phyloP scores from a whole-genome alignment of 352 stramenopile species.

The Globisporangium recalcitrans region DNA sequence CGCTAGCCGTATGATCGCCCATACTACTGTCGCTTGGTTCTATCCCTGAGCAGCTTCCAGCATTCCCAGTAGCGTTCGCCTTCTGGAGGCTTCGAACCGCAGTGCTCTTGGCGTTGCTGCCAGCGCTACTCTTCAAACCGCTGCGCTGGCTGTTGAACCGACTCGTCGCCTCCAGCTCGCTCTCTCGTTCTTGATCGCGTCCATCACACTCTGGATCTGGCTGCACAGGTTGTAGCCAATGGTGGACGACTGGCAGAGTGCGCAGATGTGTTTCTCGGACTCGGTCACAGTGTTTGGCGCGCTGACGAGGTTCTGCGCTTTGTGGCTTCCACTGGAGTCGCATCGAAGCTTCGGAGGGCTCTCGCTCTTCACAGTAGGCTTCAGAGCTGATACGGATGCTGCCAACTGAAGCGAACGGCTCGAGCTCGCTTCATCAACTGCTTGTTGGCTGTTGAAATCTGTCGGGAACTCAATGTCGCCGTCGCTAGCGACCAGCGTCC shows the following conservation, averaged over 20 bases:
- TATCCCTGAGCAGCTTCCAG: not conserved
- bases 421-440: not conserved
- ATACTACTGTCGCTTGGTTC: not conserved
- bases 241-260: conserved; percentile 50
- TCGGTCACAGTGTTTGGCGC: not conserved
- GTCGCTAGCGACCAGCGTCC: conserved; percentile 11
- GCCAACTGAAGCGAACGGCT: not conserved
- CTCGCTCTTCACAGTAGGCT: not conserved
- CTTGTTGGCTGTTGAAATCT: conserved; percentile 8
- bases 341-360: not conserved
- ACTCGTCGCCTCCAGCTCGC: conserved; percentile 11
- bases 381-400: not conserved
- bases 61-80: not conserved
- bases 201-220: conserved; percentile 52
- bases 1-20: not conserved
- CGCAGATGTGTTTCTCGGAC: conserved; percentile 17
- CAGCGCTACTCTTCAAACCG: conserved; percentile 1
- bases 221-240: conserved; percentile 62
- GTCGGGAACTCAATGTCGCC: conserved; percentile 8
- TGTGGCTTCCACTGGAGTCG: not conserved
- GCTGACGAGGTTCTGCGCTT: not conserved
- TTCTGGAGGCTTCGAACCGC: not conserved
- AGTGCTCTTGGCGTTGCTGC: not conserved
- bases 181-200: conserved; percentile 35
- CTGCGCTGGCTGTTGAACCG: conserved; percentile 12